These are phyloP conservation scores for Mikania micrantha DNA, from an alignment of 129 eudicot species.

Conservation along the genomic window DNA sequence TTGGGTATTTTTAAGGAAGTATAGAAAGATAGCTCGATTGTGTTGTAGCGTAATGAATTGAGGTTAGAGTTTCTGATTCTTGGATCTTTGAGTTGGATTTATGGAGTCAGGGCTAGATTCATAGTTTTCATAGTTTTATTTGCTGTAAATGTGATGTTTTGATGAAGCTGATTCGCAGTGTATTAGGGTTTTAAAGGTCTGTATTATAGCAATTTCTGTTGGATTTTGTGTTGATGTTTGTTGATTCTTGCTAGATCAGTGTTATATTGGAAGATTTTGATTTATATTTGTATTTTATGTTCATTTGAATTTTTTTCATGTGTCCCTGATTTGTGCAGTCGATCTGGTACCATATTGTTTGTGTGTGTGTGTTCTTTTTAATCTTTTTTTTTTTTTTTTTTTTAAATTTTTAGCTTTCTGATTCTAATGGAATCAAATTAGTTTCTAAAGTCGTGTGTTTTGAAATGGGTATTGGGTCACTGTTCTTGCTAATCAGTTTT, in stretches of 20 bases:
- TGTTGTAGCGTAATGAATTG: constrained; percentile 1
- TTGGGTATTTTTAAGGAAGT: neutral
- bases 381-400: too few relatives aligned
- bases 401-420: too few relatives aligned
- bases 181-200: constrained; percentile 19
- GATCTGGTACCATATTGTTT: neutral
- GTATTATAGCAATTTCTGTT: neutral
- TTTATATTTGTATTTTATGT: neutral
- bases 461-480: neutral
- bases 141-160: constrained; percentile 9
- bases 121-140: neutral
- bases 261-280: constrained; percentile 4
- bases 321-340: neutral
- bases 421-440: neutral
- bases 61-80: constrained; percentile 28
- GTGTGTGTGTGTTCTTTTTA: neutral
- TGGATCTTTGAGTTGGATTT: constrained; percentile 6
- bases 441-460: neutral
- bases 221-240: neutral
- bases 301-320: neutral
- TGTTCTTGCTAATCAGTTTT: neutral
- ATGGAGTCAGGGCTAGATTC: constrained; percentile 10
- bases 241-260: constrained; percentile 26
- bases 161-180: constrained; percentile 12
- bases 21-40: neutral